A percentile compares a stretch with the other conserved stretches of the same genome.
phyloP scores from a whole-genome alignment of 139 green algal species.

The Micractinium conductrix region DNA sequence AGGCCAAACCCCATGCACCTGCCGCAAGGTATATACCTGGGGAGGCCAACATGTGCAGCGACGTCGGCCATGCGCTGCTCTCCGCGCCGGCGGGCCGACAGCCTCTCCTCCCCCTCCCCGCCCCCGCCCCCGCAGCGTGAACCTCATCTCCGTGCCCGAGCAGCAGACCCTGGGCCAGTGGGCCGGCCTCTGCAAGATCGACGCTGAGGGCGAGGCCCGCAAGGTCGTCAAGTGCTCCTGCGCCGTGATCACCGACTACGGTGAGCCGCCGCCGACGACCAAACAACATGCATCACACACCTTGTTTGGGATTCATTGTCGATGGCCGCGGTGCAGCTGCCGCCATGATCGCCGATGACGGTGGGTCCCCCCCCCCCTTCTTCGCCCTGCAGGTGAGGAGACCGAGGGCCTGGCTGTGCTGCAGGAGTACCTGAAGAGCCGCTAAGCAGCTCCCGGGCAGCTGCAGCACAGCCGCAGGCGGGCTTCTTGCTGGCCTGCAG shows the following conservation, averaged over 20 bases:
- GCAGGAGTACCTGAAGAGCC: slow-evolving; percentile 94
- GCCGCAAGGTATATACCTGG: too few relatives aligned
- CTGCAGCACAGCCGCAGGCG: background rate
- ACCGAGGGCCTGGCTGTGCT: slow-evolving; percentile 92
- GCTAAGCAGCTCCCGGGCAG: slow-evolving; percentile 20
- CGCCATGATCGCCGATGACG: slow-evolving; percentile 95
- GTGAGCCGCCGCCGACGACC: too few relatives aligned
- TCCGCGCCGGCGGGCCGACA: too few relatives aligned
- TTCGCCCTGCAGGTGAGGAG: too few relatives aligned
- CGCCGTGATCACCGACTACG: slow-evolving; percentile 96
- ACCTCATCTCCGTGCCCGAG: slow-evolving; percentile 94
- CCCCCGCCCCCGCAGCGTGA: slow-evolving; percentile 57
- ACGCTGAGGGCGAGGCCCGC: slow-evolving; percentile 93
- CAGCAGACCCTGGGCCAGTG: slow-evolving; percentile 94
- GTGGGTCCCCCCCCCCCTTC: too few relatives aligned
- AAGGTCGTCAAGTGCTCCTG: slow-evolving; percentile 95
- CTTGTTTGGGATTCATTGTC: too few relatives aligned
- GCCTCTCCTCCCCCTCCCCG: background rate
- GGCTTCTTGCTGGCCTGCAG: background rate
- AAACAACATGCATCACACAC: too few relatives aligned
- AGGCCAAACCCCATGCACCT: too few relatives aligned
- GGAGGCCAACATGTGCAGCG: too few relatives aligned
- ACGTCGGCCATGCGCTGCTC: too few relatives aligned
- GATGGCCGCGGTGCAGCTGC: too few relatives aligned
- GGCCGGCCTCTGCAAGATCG: slow-evolving; percentile 98